Conservation (phyloP, 2,329 filamentous ascomycete species). For the Sarocladium strictum region DNA sequence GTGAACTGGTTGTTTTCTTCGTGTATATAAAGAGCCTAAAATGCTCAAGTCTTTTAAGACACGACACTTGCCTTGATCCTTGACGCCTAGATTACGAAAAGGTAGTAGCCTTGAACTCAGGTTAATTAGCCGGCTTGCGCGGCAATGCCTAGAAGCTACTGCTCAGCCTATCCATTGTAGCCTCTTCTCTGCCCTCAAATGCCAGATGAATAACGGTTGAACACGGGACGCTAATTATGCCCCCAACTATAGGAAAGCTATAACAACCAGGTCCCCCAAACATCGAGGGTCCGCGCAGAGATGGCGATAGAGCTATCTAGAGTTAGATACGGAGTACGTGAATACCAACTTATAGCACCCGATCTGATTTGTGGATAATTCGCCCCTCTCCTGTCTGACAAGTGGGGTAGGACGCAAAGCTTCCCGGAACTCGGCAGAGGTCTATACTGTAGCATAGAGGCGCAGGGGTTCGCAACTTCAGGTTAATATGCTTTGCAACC, state of each 20-base stretch:
- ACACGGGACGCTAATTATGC: too few relatives aligned
- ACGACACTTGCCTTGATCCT: neutral
- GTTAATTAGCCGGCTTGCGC: neutral
- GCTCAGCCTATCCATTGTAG: neutral
- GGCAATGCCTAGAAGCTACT: neutral
- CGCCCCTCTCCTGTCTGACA: neutral
- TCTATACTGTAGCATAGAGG: too few relatives aligned
- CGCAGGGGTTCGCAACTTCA: too few relatives aligned
- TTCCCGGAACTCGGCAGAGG: neutral
- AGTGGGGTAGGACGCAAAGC: neutral
- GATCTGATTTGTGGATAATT: neutral
- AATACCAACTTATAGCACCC: neutral
- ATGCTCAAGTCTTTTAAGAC: neutral
- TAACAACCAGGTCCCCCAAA: too few relatives aligned
- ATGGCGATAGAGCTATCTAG: neutral
- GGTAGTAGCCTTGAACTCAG: neutral
- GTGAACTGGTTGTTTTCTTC: neutral
- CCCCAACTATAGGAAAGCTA: too few relatives aligned
- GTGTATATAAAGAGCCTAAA: neutral
- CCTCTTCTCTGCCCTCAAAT: too few relatives aligned
- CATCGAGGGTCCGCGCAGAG: too few relatives aligned
- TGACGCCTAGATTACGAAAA: neutral
- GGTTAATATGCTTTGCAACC: too few relatives aligned
- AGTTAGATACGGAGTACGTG: neutral
- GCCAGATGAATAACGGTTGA: too few relatives aligned